Conservation (phyloP, 805 yeast species). For the Zygosaccharomyces lentus region DNA sequence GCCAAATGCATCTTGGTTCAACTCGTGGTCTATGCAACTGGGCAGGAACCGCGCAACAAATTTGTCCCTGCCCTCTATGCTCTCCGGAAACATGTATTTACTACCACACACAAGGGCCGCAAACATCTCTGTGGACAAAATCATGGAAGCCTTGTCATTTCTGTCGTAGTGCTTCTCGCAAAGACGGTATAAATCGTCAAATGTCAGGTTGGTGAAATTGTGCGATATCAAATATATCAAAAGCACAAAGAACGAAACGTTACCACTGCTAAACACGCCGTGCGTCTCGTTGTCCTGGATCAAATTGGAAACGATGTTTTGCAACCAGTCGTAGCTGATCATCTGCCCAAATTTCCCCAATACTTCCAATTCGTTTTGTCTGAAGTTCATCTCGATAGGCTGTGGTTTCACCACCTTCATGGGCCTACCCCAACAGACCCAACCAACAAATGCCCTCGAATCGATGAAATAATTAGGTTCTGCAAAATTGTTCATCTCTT, state of each 20-base stretch:
- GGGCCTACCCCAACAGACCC: conserved; percentile 69
- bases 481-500: conserved; percentile 48
- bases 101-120: conserved; percentile 57
- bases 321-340: conserved; percentile 58
- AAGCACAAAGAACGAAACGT: conserved; percentile 53
- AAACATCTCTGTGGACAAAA: conserved; percentile 66
- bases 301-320: conserved; percentile 45
- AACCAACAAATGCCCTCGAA: conserved; percentile 53
- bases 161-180: conserved; percentile 49
- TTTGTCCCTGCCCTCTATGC: conserved; percentile 40
- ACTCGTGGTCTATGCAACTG: conserved; percentile 47
- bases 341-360: conserved; percentile 42
- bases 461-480: conserved; percentile 55
- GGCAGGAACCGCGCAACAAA: conserved; percentile 44
- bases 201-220: conserved; percentile 38
- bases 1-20: conserved; percentile 67
- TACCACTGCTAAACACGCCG: conserved; percentile 60
- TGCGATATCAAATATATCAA: conserved; percentile 47
- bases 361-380: conserved; percentile 40
- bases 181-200: conserved; percentile 50
- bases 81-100: conserved; percentile 38
- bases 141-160: conserved; percentile 72
- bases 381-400: conserved; percentile 36
- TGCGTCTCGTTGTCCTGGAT: conserved; percentile 65
- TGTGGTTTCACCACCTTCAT: conserved; percentile 39